Base-by-base conservation (phyloP, 495 filamentous ascomycete genomes). In the Extremus antarcticus region DNA sequence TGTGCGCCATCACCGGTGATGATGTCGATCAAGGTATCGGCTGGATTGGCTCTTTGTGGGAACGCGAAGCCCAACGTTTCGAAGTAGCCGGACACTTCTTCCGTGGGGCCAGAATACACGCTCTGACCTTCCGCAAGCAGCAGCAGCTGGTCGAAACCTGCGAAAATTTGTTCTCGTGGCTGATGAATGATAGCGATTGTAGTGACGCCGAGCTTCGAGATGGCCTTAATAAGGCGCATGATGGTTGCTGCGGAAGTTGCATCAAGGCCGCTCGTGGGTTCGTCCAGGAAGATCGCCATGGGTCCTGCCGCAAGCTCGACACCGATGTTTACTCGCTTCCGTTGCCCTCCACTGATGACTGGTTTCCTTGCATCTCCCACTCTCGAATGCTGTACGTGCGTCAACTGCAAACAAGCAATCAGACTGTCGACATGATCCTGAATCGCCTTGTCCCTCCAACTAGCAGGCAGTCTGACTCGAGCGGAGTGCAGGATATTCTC, bases 81-180 rank as follows among this genome's bases (percentile, higher is more conserved):
- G 57, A 77, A 78, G 63, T 74, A 77, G 2, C 49, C 13, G 51
- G 66, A 68, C 2, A 73, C 71, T 8, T 65, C 61, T 11, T 47
- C 88, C 43, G 94, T 90, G 4, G 90, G 85, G 1, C 76, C 90
- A 65, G 90, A 94, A 71, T 95, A 95, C 41, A 95, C 87, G 1
- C 87, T 86, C 58, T 88, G 87, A 52, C 88, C 89, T 58, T 77
- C 80, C 13, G 84, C 82, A 41, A 94, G 72, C 66, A 94, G 86
- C 13, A 92, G 72, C 2, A 97, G 75, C 13, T 85, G 78, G 64
- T 97, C 90, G 63, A 97, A 97, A 51, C 86, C 80, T 65, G 91
- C 81, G 74, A 97, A 92, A 41, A 97, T 76, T 71, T 90, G 85
- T 39, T 88, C 87, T 0, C 85, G 88, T 1, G 89, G 89, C 62